Percentiles rank a stretch among this genome's conserved stretches.
phyloP scores from a whole-genome alignment of 2,329 filamentous ascomycete genomes.

The Raffaelea arxii region DNA sequence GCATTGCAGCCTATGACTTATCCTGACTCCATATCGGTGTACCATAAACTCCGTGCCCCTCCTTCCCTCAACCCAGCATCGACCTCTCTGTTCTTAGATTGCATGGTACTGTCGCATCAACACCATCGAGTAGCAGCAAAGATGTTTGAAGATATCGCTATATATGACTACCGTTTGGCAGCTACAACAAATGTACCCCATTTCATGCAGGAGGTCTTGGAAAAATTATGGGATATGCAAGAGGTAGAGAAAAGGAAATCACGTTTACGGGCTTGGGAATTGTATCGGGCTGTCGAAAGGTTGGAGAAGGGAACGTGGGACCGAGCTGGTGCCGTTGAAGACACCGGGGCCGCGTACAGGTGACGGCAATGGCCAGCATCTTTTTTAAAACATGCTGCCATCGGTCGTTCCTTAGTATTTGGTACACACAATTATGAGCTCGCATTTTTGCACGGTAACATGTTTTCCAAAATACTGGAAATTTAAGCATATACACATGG shows the following conservation, averaged over 20 bases:
- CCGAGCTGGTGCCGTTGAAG: conserved; percentile 59
- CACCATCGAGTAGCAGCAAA: conserved; percentile 64
- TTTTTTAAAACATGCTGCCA: too few species aligned
- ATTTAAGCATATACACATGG: too few species aligned
- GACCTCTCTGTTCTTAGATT: conserved; percentile 49
- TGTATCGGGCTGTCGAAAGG: conserved; percentile 47
- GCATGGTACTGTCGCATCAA: conserved; percentile 63
- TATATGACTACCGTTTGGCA: conserved; percentile 53
- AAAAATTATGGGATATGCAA: conserved; percentile 32
- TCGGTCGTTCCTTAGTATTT: too few species aligned
- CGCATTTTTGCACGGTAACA: neutral
- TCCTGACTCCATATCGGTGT: conserved; percentile 73
- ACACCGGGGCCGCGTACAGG: conserved; percentile 38
- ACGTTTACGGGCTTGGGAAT: conserved; percentile 39
- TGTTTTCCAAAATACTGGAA: too few species aligned
- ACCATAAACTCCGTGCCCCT: conserved; percentile 60
- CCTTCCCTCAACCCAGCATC: conserved; percentile 33
- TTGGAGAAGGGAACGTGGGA: conserved; percentile 72
- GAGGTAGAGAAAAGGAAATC: conserved; percentile 46
- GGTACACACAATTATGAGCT: too few species aligned
- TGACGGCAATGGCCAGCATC: conserved; percentile 15
- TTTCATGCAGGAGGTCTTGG: conserved; percentile 30
- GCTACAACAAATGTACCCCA: conserved; percentile 27
- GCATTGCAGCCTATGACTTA: conserved; percentile 62
- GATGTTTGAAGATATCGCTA: conserved; percentile 66